A percentile compares a stretch with the other conserved stretches of the same genome.
Conservation (phyloP, 2,329 filamentous ascomycete genomes). For the Aspergillus eucalypticola region DNA sequence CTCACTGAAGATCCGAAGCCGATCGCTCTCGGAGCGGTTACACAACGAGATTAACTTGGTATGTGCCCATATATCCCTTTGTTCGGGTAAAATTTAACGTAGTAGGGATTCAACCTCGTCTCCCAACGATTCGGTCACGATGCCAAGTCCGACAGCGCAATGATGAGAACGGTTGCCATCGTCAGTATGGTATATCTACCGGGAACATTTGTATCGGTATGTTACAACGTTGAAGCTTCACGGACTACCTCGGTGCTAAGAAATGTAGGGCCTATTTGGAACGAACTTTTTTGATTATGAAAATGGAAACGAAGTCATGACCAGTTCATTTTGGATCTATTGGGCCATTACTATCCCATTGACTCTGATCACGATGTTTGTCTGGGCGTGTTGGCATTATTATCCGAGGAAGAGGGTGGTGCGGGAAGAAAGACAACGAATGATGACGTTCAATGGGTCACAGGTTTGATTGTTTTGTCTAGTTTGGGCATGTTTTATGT, state of each 20-base stretch:
- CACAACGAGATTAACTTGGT: conserved; percentile 39
- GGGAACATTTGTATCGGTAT: conserved; percentile 33
- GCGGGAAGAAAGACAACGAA: neutral
- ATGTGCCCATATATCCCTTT: too few relatives aligned
- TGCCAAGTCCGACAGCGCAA: conserved; percentile 26
- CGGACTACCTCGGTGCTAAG: neutral
- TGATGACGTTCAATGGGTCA: too few relatives aligned
- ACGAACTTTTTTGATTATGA: conserved; percentile 38
- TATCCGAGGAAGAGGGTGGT: neutral
- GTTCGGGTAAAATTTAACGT: too few relatives aligned
- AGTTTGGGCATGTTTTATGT: too few relatives aligned
- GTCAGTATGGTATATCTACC: conserved; percentile 32
- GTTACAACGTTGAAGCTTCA: neutral
- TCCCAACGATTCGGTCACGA: conserved; percentile 30
- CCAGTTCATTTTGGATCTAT: conserved; percentile 34
- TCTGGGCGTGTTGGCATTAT: conserved; percentile 29
- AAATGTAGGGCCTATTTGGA: conserved; percentile 33
- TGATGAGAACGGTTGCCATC: conserved; percentile 34
- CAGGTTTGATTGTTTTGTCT: neutral
- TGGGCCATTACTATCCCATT: conserved; percentile 33
- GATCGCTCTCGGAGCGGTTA: conserved; percentile 31
- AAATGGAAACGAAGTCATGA: conserved; percentile 21
- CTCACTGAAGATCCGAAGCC: conserved; percentile 28
- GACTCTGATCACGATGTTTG: conserved; percentile 27
- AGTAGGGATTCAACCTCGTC: conserved; percentile 33